These are phyloP conservation scores for Oryza punctata DNA, from an alignment of 176 grass and related monocot species.

Conservation along the genomic window DNA sequence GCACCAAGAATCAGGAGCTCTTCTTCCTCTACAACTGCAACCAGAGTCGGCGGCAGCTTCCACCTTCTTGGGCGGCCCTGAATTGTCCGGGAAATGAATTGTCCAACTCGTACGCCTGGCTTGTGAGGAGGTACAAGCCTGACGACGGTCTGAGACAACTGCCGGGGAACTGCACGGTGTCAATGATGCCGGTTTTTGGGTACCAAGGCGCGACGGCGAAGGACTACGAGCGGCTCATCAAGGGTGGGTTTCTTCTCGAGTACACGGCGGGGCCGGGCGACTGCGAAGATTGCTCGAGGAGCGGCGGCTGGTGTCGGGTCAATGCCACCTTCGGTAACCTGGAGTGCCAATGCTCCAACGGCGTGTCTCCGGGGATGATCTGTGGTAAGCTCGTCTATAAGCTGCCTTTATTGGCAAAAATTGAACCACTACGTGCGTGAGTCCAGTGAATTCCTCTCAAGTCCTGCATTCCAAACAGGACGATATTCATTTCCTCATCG, in stretches of 20 bases:
- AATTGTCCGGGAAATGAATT: background rate
- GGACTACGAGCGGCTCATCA: constrained; percentile 19
- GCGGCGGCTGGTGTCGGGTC: background rate
- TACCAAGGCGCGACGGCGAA: background rate
- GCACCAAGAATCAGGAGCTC: constrained; percentile 34
- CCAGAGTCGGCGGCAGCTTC: background rate
- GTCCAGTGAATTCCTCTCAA: too few species aligned
- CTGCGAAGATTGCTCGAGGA: background rate
- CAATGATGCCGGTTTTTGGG: constrained; percentile 12
- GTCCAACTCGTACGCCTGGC: background rate
- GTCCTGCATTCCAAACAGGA: too few species aligned
- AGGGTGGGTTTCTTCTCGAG: background rate
- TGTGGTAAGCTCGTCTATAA: background rate
- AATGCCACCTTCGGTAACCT: background rate
- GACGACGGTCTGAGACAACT: background rate
- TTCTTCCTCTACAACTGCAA: constrained; percentile 47
- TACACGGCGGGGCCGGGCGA: background rate
- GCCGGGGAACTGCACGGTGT: constrained; percentile 24
- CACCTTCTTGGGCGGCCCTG: background rate
- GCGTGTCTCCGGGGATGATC: background rate
- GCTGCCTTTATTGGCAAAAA: background rate
- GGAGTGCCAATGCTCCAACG: background rate
- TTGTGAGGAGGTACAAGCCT: constrained; percentile 22
- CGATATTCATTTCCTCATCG: too few species aligned
- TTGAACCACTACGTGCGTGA: too few species aligned